phyloP scores from a whole-genome alignment of 495 filamentous ascomycete species.

The Acidiella bohemica region DNA sequence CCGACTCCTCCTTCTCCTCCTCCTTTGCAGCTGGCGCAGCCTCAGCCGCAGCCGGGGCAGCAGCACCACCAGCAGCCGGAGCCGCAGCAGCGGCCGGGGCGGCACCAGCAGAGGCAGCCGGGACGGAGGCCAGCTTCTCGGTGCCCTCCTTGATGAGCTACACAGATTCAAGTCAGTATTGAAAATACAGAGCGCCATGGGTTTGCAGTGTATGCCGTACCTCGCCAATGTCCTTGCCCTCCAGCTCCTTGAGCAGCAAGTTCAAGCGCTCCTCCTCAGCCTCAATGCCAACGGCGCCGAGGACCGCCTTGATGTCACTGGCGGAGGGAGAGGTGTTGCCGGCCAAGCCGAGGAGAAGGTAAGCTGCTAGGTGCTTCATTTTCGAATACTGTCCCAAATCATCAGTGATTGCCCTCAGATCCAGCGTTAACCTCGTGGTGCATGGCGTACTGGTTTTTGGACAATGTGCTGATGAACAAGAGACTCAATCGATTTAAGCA shows the following conservation, averaged over 20 bases:
- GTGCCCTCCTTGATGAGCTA: constrained; percentile 88
- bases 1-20: constrained; percentile 78
- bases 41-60: constrained; percentile 50
- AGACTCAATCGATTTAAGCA: constrained; percentile 96
- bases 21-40: constrained; percentile 57
- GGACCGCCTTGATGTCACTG: constrained; percentile 77
- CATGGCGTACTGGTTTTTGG: neutral
- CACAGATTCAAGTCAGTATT: constrained; percentile 5
- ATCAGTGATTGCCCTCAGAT: neutral
- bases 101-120: constrained; percentile 59
- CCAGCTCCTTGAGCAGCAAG: constrained; percentile 75
- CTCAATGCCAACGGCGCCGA: constrained; percentile 90
- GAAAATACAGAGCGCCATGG: neutral
- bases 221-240: constrained; percentile 96
- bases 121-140: constrained; percentile 91
- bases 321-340: constrained; percentile 85
- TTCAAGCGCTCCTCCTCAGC: constrained; percentile 76
- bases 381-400: constrained; percentile 34
- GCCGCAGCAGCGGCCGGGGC: constrained; percentile 49
- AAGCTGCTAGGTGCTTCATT: constrained; percentile 99
- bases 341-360: constrained; percentile 87
- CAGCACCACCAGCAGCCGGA: constrained; percentile 54
- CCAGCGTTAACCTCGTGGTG: neutral
- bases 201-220: constrained; percentile 37
- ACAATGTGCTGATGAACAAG: constrained; percentile 50